Base-by-base conservation (phyloP, 495 filamentous ascomycete genomes). In the Niebla homalea region DNA sequence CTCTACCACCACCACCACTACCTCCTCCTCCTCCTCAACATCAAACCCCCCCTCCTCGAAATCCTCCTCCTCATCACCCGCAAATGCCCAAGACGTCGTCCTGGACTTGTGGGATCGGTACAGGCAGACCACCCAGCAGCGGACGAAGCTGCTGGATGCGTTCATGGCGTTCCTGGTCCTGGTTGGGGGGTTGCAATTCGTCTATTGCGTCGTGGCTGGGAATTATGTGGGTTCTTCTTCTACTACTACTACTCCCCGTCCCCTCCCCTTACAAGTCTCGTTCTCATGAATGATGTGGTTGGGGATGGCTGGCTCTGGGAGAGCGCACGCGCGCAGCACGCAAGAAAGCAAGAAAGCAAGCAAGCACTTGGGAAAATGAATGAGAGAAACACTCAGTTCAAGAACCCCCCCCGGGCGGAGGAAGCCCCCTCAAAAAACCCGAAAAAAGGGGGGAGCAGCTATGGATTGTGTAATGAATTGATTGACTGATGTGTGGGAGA, bases 161-260 rank as follows among this genome's bases (percentile, higher is more conserved):
- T 99, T 97, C 67, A 82, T 97, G 84, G 82, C 63, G 3, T 99
- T 96, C 62, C 67, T 99, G 53, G 82, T 89, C 19, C 75, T 84
- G 5, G 83, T 89, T 8, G 92, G 89, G 39, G 86, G 73, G 12
- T 62, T 97, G 62, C 92, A 99, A 66, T 97, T 99, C 65, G 70
- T 83, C 43, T 99, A 99, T 63, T 96, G 89, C 63, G 73, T 95
- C 36, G 58, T 97, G 57, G 89, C 79, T 35, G 92, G 92, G 53
- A 97, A 97, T 65, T 98, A 92, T 62, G 92, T 98, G 74, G 46
- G 84, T 74, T 15, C 21, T 41, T 51, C 20, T 20, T 43, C 42
- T 35, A 15, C 16, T 32, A 8, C 29, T 32, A 1, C 8, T 12
- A 0, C 8, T 32, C 29, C 5, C 29, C 29, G 8, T 12, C 29